phyloP scores from a whole-genome alignment of 2,329 filamentous ascomycete species.

The Aspergillus tanneri region DNA sequence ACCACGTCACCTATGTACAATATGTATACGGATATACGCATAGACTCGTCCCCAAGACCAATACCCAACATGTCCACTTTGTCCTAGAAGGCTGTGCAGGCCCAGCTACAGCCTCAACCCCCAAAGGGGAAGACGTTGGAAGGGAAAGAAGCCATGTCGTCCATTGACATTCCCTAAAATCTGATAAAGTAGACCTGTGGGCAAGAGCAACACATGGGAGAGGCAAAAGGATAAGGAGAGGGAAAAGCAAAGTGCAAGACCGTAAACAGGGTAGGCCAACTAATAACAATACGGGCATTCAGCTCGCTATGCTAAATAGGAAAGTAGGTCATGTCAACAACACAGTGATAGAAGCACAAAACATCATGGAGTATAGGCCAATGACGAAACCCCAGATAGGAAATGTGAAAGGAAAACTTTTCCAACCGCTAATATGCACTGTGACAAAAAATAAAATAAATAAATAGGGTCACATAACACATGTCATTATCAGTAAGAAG shows the following conservation, averaged over 20 bases:
- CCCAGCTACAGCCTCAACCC: too few species aligned
- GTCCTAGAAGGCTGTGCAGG: too few species aligned
- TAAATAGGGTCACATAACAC: slow-evolving; percentile 37
- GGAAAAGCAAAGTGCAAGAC: neutral
- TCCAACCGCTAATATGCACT: slow-evolving; percentile 46
- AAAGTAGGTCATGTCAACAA: slow-evolving; percentile 27
- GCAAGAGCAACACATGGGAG: slow-evolving; percentile 6
- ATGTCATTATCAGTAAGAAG: slow-evolving; percentile 40
- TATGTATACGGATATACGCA: too few species aligned
- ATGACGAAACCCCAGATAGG: slow-evolving; percentile 26
- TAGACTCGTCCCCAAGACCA: too few species aligned
- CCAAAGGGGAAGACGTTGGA: too few species aligned
- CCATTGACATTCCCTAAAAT: neutral
- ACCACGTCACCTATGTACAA: too few species aligned
- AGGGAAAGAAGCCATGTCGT: neutral
- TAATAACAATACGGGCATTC: slow-evolving; percentile 22
- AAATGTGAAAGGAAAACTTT: slow-evolving; percentile 37
- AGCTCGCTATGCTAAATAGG: slow-evolving; percentile 37
- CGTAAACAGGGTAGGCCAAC: too few species aligned
- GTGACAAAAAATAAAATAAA: slow-evolving; percentile 24
- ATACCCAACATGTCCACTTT: too few species aligned
- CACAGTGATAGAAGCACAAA: slow-evolving; percentile 18
- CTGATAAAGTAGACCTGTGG: too few species aligned
- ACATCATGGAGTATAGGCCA: slow-evolving; percentile 21
- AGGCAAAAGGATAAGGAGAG: slow-evolving; percentile 6